A percentile compares a stretch with the other conserved stretches of the same genome.
phyloP scores from a whole-genome alignment of 1,284 basidiomycete genomes.

The Malassezia globosa region DNA sequence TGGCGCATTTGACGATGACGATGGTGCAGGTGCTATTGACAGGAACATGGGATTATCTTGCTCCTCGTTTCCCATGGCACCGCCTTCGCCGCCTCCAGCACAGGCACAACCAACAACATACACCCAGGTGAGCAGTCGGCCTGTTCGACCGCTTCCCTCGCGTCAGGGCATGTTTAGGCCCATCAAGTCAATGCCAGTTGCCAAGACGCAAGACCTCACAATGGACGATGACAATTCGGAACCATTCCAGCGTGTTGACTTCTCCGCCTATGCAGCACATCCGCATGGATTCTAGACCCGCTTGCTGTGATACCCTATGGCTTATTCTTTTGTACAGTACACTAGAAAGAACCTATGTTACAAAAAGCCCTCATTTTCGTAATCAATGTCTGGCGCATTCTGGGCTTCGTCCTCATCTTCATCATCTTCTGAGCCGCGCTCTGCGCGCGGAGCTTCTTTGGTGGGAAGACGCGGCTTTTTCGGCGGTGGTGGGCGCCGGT shows the following conservation, averaged over 20 bases:
- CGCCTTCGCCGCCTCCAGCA: too few relatives aligned
- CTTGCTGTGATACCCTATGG: conserved; percentile 10
- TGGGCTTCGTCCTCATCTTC: neutral
- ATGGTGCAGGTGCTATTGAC: neutral
- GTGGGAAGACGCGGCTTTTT: neutral
- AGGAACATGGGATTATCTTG: neutral
- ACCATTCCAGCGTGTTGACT: conserved; percentile 6
- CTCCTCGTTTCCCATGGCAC: too few relatives aligned
- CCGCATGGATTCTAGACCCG: conserved; percentile 13
- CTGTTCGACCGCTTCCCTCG: conserved; percentile 9
- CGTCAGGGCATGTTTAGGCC: conserved; percentile 5
- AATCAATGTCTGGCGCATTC: conserved; percentile 13
- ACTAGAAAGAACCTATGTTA: too few relatives aligned
- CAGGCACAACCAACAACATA: too few relatives aligned
- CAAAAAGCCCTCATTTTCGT: conserved; percentile 17
- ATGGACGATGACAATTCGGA: conserved; percentile 2
- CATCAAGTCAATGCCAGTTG: conserved; percentile 11
- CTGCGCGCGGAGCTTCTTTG: neutral
- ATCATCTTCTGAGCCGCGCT: neutral
- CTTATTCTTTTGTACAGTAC: too few relatives aligned
- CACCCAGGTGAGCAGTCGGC: too few relatives aligned
- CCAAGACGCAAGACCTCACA: neutral
- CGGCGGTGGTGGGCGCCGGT: conserved; percentile 13
- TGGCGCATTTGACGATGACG: conserved; percentile 8
- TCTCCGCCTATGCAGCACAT: conserved; percentile 10